Evolutionary conservation across 768 basidiomycete species (phyloP), one percentile per base, ranked within the genome.

Genomic region (Lentinus tigrinus): DNA sequence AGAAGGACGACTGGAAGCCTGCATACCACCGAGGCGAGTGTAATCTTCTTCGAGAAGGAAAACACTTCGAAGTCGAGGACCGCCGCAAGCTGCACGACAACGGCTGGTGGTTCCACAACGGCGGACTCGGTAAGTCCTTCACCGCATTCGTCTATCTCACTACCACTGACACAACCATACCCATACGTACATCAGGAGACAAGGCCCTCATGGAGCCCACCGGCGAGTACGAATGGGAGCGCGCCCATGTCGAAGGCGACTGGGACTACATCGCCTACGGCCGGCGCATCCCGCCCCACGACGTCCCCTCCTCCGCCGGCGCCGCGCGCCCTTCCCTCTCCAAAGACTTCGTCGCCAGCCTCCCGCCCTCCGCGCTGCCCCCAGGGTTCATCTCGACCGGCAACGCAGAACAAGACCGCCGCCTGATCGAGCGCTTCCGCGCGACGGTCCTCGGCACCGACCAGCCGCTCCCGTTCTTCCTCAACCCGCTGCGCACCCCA

Each of bases 61-160:
- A 58, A 19, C 36, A 17, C 13, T 52, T 24, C 44, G 36, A 27
- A 21, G 57, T 28, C 1, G 50, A 58, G 46, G n/a, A 23, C 23
- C 40, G 24, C 16, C 42, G 57, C 6, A 26, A 27, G 43, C 9
- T 51, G 23, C 50, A 58, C 14, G 51, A 58, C 42, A 58, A 58
- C 16, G 57, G 50, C 8, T 52, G 50, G 57, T 58, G 57, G 57
- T 52, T 58, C 36, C 44, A 58, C 43, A 42, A 47, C 19, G 51
- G 57, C 16, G 10, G 26, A 0, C 13, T 58, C 23, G 43, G 51
- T 52, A 19, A 19, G 56, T 48, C 27, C 14, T 42, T n/a, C 3
- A 42, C 7, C 19, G 9, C 17, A 42, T 4, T 9, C 8, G 16
- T 42, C 21, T 2, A 8, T 8, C 7, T 42, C 9, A 4, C 7